A percentile compares a stretch with the other conserved stretches of the same genome.
These are phyloP conservation scores for Alternaria arbusti DNA, from an alignment of 2,329 filamentous ascomycete genomes.

Conservation along the genomic window DNA sequence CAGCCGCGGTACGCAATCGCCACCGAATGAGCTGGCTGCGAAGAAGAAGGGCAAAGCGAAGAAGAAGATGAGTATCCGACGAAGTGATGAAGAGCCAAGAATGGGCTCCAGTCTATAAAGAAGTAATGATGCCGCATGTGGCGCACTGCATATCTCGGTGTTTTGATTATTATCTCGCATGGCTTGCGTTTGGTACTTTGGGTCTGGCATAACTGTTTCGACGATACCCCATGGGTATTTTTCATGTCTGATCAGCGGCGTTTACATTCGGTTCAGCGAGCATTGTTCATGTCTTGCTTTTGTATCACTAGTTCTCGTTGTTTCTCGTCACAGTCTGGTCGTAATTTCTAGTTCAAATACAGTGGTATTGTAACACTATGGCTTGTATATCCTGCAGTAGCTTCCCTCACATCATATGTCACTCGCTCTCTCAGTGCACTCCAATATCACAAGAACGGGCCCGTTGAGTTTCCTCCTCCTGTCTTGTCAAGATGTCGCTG, in stretches of 20 bases:
- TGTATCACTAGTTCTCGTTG: neutral
- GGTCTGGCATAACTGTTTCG: slow-evolving; percentile 9
- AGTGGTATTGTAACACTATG: neutral
- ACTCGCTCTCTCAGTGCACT: neutral
- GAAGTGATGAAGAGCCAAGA: slow-evolving; percentile 24
- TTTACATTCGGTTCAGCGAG: neutral
- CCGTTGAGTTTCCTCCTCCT: neutral
- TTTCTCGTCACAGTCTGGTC: neutral
- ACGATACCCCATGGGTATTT: slow-evolving; percentile 7
- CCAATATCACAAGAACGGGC: neutral
- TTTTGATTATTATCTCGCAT: slow-evolving; percentile 9
- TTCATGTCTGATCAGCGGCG: slow-evolving; percentile 2
- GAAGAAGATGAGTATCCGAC: slow-evolving; percentile 32
- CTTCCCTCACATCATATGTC: neutral
- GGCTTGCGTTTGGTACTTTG: neutral
- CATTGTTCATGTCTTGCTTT: neutral
- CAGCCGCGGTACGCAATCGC: slow-evolving; percentile 36
- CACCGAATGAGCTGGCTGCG: slow-evolving; percentile 29
- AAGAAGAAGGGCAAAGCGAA: slow-evolving; percentile 42
- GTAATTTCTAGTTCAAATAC: slow-evolving; percentile 3
- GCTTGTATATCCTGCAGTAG: neutral
- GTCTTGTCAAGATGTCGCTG: neutral
- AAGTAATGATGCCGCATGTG: neutral
- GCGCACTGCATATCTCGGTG: slow-evolving; percentile 10
- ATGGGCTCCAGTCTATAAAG: slow-evolving; percentile 38